phyloP scores from a whole-genome alignment of 345 rosid genomes.

The Populus alba region DNA sequence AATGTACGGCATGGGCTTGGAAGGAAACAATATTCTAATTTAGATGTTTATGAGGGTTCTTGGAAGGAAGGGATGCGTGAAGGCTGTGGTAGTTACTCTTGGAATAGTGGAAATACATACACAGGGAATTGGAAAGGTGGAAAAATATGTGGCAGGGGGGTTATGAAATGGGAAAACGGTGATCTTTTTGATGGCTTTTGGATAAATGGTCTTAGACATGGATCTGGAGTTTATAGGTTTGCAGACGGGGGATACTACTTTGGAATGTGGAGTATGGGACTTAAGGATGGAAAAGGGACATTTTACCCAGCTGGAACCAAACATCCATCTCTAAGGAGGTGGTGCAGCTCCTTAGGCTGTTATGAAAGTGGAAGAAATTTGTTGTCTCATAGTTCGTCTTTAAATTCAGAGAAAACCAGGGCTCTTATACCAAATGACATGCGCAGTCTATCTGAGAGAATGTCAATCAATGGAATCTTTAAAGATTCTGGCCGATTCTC shows the following conservation, averaged over 20 bases:
- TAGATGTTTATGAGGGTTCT: slow-evolving; percentile 71
- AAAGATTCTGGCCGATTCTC: slow-evolving; percentile 12
- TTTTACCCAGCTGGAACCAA: slow-evolving; percentile 80
- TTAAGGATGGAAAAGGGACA: slow-evolving; percentile 92
- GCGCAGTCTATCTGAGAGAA: slow-evolving; percentile 58
- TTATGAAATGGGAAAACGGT: slow-evolving; percentile 84
- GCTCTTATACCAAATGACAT: slow-evolving; percentile 30
- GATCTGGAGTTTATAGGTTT: slow-evolving; percentile 77
- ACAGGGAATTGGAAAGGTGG: slow-evolving; percentile 83
- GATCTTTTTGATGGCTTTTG: slow-evolving; percentile 79
- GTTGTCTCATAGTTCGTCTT: slow-evolving; percentile 42
- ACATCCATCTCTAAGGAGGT: slow-evolving; percentile 60
- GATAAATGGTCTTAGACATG: slow-evolving; percentile 73
- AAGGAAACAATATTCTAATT: slow-evolving; percentile 63
- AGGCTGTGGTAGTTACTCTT: slow-evolving; percentile 74
- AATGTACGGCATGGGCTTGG: slow-evolving; percentile 78
- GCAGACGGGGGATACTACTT: slow-evolving; percentile 77
- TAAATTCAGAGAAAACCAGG: slow-evolving; percentile 38
- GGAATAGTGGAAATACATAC: slow-evolving; percentile 76
- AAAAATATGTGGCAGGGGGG: slow-evolving; percentile 78
- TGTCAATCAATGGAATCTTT: slow-evolving; percentile 38
- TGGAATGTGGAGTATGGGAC: slow-evolving; percentile 74
- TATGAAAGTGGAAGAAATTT: slow-evolving; percentile 44
- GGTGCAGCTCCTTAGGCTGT: slow-evolving; percentile 41
- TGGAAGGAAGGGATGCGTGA: slow-evolving; percentile 91